phyloP scores from a whole-genome alignment of 2,329 filamentous ascomycete genomes.

The Aspergillus sp. region DNA sequence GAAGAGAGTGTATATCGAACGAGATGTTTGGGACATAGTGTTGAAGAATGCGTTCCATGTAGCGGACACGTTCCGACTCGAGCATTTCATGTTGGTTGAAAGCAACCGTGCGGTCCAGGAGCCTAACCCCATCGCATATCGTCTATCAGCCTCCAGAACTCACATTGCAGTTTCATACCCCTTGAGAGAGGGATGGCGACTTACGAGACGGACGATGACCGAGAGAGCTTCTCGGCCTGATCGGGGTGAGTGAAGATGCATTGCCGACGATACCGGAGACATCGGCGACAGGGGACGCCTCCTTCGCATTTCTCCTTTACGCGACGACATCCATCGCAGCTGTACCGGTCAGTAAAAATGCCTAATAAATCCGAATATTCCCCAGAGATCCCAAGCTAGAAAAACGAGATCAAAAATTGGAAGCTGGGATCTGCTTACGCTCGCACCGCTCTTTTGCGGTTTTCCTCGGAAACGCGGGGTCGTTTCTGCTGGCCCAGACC shows the following conservation, averaged over 20 bases:
- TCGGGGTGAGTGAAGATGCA: slow-evolving; percentile 52
- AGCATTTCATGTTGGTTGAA: slow-evolving; percentile 38
- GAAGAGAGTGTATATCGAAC: slow-evolving; percentile 47
- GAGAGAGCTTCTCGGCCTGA: slow-evolving; percentile 32
- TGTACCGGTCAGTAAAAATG: slow-evolving; percentile 30
- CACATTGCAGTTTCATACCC: not conserved
- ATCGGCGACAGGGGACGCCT: slow-evolving; percentile 57
- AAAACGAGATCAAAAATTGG: too few relatives aligned
- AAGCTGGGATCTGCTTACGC: too few relatives aligned
- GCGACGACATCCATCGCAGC: slow-evolving; percentile 58
- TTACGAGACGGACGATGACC: slow-evolving; percentile 38
- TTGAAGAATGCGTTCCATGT: slow-evolving; percentile 53
- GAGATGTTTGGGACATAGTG: slow-evolving; percentile 51
- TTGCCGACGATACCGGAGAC: slow-evolving; percentile 53
- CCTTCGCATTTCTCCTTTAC: slow-evolving; percentile 61
- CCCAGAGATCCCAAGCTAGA: too few relatives aligned
- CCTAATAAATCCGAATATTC: too few relatives aligned
- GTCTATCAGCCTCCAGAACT: not conserved
- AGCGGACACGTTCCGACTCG: slow-evolving; percentile 40
- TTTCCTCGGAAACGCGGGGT: slow-evolving; percentile 44
- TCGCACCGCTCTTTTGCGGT: slow-evolving; percentile 44
- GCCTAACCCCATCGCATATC: slow-evolving; percentile 18
- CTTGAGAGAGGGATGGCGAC: slow-evolving; percentile 16
- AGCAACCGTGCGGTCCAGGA: slow-evolving; percentile 34
- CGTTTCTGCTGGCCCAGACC: slow-evolving; percentile 37